These are phyloP conservation scores for Beauveria bassiana DNA, from an alignment of 2,329 filamentous ascomycete genomes.

Conservation along the genomic window DNA sequence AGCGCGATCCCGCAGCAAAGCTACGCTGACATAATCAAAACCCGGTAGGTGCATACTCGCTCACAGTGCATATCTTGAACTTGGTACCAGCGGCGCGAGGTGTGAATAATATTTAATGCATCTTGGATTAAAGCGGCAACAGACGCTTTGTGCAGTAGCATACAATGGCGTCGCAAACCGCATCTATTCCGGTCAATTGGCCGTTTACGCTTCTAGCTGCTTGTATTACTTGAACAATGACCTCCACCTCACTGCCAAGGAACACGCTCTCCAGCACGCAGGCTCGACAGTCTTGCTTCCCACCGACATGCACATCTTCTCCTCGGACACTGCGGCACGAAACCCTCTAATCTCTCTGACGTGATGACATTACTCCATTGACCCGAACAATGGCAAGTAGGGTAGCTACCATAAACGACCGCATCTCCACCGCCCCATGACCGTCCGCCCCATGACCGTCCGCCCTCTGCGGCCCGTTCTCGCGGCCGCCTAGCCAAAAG, in stretches of 20 bases:
- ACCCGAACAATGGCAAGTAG: neutral
- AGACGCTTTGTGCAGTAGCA: neutral
- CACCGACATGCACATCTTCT: neutral
- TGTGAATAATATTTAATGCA: neutral
- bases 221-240: neutral
- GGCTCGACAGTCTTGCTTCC: neutral
- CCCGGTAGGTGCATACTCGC: neutral
- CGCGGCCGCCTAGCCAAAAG: slow-evolving; percentile 15
- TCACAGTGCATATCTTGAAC: neutral
- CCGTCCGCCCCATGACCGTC: slow-evolving; percentile 10
- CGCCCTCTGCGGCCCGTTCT: slow-evolving; percentile 21
- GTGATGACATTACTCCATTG: too few species aligned
- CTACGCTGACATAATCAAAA: slow-evolving; percentile 1
- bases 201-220: neutral
- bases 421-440: slow-evolving; percentile 11
- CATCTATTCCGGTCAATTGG: neutral
- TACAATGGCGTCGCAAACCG: neutral
- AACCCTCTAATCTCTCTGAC: too few species aligned
- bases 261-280: neutral
- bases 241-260: neutral
- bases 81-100: too few species aligned
- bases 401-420: neutral
- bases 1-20: neutral
- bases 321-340: neutral
- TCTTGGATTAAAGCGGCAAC: neutral